These are phyloP conservation scores for Camelina sativa DNA, from an alignment of 345 rosid genomes.

Conservation along the genomic window DNA sequence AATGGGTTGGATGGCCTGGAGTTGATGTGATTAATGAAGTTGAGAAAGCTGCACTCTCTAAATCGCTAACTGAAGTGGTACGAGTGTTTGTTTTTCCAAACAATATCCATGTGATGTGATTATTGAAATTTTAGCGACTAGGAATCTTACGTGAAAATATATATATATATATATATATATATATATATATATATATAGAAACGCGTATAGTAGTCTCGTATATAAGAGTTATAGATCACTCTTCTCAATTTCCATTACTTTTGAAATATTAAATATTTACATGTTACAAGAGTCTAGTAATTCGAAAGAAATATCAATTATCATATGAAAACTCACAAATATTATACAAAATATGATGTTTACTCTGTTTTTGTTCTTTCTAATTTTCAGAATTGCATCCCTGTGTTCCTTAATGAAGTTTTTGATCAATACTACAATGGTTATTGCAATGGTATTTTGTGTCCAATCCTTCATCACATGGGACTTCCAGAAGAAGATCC, in stretches of 20 bases:
- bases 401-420: conserved; percentile 89
- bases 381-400: conserved; percentile 76
- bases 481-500: conserved; percentile 96
- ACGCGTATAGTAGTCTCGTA: not conserved
- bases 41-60: conserved; percentile 76
- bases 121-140: not conserved
- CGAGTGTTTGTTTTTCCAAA: not conserved
- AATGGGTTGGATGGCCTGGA: conserved; percentile 99
- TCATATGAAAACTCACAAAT: not conserved
- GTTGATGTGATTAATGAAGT: conserved; percentile 83
- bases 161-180: too few relatives aligned
- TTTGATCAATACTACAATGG: conserved; percentile 94
- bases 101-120: not conserved
- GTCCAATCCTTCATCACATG: conserved; percentile 96
- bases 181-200: too few relatives aligned
- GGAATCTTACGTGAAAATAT: too few relatives aligned
- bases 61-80: conserved; percentile 85
- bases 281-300: not conserved
- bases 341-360: not conserved
- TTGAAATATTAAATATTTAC: not conserved
- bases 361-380: not conserved
- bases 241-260: not conserved
- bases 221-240: not conserved
- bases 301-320: not conserved
- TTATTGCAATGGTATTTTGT: conserved; percentile 88